Evolutionary conservation across 108 stramenopile genomes (phyloP).

Genomic region (Skeletonema tropicum): DNA sequence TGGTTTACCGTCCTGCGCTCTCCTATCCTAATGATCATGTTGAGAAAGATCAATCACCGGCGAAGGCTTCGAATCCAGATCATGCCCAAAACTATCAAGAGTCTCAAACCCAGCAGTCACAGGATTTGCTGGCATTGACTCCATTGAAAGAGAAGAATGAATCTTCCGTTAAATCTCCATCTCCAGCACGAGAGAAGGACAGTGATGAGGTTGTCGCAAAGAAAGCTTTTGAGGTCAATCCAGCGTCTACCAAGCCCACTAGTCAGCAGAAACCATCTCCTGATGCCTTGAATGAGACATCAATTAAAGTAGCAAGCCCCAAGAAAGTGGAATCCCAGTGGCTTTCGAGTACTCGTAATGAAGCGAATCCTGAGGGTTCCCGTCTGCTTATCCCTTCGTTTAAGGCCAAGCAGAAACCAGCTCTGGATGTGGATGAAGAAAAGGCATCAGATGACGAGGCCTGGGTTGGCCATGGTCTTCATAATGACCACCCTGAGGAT

Average conservation of each 20-base stretch:
- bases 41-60: neutral
- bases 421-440: neutral
- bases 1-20: conserved; percentile 23
- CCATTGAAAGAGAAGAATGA: conserved; percentile 3
- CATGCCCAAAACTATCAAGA: neutral
- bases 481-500: conserved; percentile 10
- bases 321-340: conserved; percentile 9
- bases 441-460: conserved; percentile 30
- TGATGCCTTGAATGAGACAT: neutral
- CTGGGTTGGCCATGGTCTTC: neutral
- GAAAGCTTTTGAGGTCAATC: neutral
- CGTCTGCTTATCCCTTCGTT: conserved; percentile 25
- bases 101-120: conserved; percentile 20
- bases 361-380: conserved; percentile 6
- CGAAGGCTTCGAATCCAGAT: neutral
- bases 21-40: conserved; percentile 39
- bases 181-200: neutral
- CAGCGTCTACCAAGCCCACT: neutral
- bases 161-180: neutral
- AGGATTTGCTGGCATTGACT: conserved; percentile 34
- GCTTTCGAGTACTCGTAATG: conserved; percentile 21
- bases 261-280: neutral
- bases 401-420: neutral
- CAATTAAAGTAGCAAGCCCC: neutral
- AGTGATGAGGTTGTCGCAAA: neutral